Base-by-base conservation (phyloP, 305 asterid genomes). In the Petunia hybrid region DNA sequence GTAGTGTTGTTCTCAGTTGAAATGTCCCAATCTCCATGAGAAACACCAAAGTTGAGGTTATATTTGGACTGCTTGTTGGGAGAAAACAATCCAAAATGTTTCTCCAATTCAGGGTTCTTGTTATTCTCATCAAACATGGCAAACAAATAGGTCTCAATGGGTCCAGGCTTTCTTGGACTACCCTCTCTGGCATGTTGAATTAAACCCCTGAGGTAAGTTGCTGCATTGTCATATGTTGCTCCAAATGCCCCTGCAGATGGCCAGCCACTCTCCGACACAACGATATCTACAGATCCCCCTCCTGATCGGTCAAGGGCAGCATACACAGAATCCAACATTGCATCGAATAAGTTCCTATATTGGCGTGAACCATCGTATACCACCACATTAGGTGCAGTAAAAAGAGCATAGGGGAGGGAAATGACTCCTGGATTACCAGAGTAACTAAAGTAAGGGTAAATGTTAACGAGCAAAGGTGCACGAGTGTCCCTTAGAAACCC, bases 281-380 rank as follows among this genome's bases (percentile, higher is more conserved):
- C 87, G 3, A 87, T 68, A 2, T 13, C 71, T 0, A 88, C 78
- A 1, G 16, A 41, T 0, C 42, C 3, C 0, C 84, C 87, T 9
- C 90, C 89, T 0, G 73, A 81, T 40, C 80, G 84, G 75, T 87
- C 89, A 0, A 76, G 60, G 0, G 89, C 92, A 5, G 85, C 80
- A 41, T 86, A 86, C 31, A 78, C 36, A 3, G 86, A 79, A 8
- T 90, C 94, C 1, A 90, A 46, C 83, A 88, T 75, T 1, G 94
- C 92, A 64, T 86, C 89, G 39, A 88, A 90, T 0, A 90, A 87
- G 78, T 89, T 90, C 45, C 12, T 82, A 41, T 88, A 90, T 3
- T 51, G 78, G 1, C n/a, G 31, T 2, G 38, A 7, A 0, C 77
- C 77, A 4, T 60, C 73, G 22, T 38, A 69, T 0, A 5, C 45